Base-by-base conservation (phyloP, 768 basidiomycete species). In the Leccinum rimulosum region DNA sequence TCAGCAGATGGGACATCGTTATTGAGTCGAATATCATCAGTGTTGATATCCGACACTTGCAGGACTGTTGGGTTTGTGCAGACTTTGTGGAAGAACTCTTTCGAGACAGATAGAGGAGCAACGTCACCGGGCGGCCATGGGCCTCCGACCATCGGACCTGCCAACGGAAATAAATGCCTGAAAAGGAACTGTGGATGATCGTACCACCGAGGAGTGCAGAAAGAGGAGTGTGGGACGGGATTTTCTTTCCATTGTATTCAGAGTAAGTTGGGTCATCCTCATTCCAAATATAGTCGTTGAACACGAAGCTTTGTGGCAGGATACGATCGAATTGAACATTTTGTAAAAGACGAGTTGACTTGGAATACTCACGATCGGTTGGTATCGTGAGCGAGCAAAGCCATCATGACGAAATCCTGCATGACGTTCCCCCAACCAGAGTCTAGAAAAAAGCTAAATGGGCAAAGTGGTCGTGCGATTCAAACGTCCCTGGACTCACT, bases 271-370 rank as follows among this genome's bases (percentile, higher is more conserved):
- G 70, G 2, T 73, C 65, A 40, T 75, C 64, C 12, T 64, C 55
- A 10, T 74, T 74, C 79, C 78, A 80, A 22, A 74, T 66, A 55
- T 78, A 80, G 56, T 81, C 75, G 43, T 77, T 70, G 56, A 80
- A 80, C 15, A 80, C 79, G 35, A 73, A 75, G 6, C 80, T 78
- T 61, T 11, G 48, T 28, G 14, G 12, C 31, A 50, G 10, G 17
- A 9, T 33, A 51, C 7, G 27, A 57, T 10, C 28, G 28, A 31
- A 56, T 70, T 15, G 61, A 60, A 43, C 4, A 36, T 27, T 31
- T 22, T 17, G 25, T 36, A 53, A 15, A 19, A 30, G 19, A 43
- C 2, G 11, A 30, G 12, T n/a, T 17, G 12, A 3, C 7, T 0
- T 14, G 28, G 38, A 47, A 31, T 36, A 66, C 66, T 67, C 49